phyloP scores from a whole-genome alignment of 164 flowering plant species.

The Platanus orientalis region DNA sequence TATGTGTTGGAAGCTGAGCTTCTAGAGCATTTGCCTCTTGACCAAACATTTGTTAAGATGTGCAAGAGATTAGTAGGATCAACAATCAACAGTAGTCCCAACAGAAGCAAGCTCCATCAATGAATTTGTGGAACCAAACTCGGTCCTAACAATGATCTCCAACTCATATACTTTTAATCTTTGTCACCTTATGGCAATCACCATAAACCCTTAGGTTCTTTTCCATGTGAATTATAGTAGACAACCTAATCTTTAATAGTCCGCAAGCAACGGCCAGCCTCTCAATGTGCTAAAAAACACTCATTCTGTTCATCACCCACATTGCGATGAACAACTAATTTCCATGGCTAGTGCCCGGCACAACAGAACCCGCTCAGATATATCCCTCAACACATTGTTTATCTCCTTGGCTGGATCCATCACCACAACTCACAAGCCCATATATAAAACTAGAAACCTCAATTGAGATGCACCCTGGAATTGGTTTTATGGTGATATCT shows the following conservation, averaged over 20 bases:
- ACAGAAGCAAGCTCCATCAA: conserved; percentile 45
- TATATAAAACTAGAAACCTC: conserved; percentile 42
- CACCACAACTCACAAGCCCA: conserved; percentile 39
- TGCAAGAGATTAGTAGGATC: neutral
- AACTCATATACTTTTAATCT: conserved; percentile 34
- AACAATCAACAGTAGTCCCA: conserved; percentile 40
- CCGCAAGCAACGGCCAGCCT: conserved; percentile 43
- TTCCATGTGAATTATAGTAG: conserved; percentile 30
- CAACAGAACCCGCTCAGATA: conserved; percentile 22
- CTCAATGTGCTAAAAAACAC: conserved; percentile 38
- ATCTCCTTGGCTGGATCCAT: conserved; percentile 33
- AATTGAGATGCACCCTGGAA: conserved; percentile 44
- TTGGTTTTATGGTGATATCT: conserved; percentile 30
- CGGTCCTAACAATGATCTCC: conserved; percentile 54
- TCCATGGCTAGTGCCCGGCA: conserved; percentile 34
- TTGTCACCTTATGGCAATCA: conserved; percentile 46
- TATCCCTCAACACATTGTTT: conserved; percentile 25
- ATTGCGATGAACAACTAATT: conserved; percentile 34
- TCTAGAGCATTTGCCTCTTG: no score
- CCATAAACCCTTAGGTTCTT: conserved; percentile 39
- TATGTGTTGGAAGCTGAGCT: no score
- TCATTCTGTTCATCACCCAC: conserved; percentile 36
- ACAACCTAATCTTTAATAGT: conserved; percentile 32
- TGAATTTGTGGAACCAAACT: conserved; percentile 42
- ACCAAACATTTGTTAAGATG: no score